These are phyloP conservation scores for Hanseniaspora osmophila DNA, from an alignment of 805 yeast species.

Conservation along the genomic window DNA sequence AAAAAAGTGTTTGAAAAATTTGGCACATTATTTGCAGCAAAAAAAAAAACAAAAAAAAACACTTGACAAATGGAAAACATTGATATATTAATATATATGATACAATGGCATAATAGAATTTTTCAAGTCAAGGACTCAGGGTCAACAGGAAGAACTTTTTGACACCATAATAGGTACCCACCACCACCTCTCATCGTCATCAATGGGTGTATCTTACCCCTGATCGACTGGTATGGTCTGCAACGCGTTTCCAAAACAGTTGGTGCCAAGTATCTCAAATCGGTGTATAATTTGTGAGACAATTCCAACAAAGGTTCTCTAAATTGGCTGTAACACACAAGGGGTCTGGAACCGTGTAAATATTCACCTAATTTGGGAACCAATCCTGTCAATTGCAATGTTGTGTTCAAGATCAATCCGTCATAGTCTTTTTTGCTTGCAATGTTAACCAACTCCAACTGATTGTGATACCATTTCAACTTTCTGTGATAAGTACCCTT, in stretches of 20 bases:
- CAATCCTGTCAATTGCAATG: conserved; percentile 53
- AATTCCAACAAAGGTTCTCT: conserved; percentile 63
- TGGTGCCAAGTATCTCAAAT: conserved; percentile 67
- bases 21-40: conserved; percentile 2
- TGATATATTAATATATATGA: neutral
- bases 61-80: too few species aligned
- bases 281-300: conserved; percentile 53
- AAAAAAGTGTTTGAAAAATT: conserved; percentile 5
- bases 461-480: conserved; percentile 30
- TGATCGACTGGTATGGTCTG: conserved; percentile 79
- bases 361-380: conserved; percentile 47
- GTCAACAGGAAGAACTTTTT: conserved; percentile 53
- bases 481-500: conserved; percentile 56
- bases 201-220: conserved; percentile 86
- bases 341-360: conserved; percentile 74
- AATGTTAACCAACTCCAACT: conserved; percentile 32
- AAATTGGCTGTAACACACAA: conserved; percentile 68
- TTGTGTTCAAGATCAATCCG: conserved; percentile 58
- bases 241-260: conserved; percentile 69
- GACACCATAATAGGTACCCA: conserved; percentile 71
- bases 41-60: too few species aligned
- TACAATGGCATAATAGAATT: too few species aligned
- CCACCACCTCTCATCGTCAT: conserved; percentile 93
- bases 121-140: neutral
- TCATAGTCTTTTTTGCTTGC: conserved; percentile 48